Evolutionary conservation across 805 yeast species (phyloP).

Genomic region (Saccharomycopsis sp.): DNA sequence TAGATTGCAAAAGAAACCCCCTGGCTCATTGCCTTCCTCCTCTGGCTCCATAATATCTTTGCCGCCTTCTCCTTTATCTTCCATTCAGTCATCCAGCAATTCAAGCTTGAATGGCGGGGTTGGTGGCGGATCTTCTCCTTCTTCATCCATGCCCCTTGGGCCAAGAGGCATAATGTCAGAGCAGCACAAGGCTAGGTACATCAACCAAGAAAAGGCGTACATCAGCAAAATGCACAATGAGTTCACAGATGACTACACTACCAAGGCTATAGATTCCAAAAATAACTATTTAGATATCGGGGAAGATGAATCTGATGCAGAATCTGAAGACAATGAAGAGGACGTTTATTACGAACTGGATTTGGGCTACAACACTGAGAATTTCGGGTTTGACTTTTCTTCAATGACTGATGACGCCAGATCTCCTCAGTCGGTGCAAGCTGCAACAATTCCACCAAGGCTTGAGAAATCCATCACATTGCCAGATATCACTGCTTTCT

Average conservation of each 20-base stretch:
- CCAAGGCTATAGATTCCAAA: constrained; percentile 46
- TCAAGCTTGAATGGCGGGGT: neutral
- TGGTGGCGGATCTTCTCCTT: neutral
- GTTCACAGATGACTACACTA: constrained; percentile 60
- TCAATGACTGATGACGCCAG: neutral
- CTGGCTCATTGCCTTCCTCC: constrained; percentile 4
- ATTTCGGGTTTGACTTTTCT: neutral
- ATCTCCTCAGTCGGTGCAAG: no score
- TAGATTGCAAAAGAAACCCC: constrained; percentile 2
- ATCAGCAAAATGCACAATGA: constrained; percentile 53
- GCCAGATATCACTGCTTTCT: no score
- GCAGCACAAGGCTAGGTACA: constrained; percentile 21
- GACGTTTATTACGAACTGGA: constrained; percentile 1
- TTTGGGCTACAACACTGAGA: no score
- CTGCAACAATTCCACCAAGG: no score
- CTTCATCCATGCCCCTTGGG: neutral
- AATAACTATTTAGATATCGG: constrained; percentile 18
- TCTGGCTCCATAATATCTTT: constrained; percentile 1
- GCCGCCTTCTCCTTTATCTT: constrained; percentile 8
- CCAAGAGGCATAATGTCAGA: constrained; percentile 5
- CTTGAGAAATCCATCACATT: no score
- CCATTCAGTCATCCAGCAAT: neutral
- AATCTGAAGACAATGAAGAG: constrained; percentile 24
- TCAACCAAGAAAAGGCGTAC: constrained; percentile 56
- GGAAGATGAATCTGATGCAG: constrained; percentile 14